These are phyloP conservation scores for Leersia perrieri DNA, from an alignment of 176 grass and related monocot species.

Conservation along the genomic window DNA sequence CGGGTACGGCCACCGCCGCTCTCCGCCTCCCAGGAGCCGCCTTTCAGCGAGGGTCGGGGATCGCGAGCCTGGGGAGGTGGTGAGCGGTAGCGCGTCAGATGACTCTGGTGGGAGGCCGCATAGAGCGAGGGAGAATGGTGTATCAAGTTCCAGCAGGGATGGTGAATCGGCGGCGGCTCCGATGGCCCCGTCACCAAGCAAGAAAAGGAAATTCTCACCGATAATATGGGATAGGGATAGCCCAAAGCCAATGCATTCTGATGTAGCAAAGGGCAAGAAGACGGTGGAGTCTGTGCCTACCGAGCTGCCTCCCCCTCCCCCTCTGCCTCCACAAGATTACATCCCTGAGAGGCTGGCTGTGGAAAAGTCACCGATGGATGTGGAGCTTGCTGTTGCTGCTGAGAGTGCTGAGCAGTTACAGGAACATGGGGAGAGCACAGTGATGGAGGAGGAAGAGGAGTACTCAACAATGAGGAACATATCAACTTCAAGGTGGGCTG, in stretches of 20 bases:
- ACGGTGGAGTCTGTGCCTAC: constrained; percentile 7
- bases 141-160: constrained; percentile 38
- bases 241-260: constrained; percentile 33
- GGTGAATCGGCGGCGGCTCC: background rate
- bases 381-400: constrained; percentile 34
- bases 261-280: constrained; percentile 22
- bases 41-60: constrained; percentile 45
- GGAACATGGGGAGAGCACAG: constrained; percentile 9
- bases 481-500: constrained; percentile 85
- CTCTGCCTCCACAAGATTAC: constrained; percentile 20
- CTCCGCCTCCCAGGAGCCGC: constrained; percentile 39
- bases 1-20: constrained; percentile 41
- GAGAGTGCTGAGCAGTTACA: constrained; percentile 23
- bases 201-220: constrained; percentile 91
- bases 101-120: constrained; percentile 46
- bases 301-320: constrained; percentile 61
- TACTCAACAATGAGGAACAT: constrained; percentile 68
- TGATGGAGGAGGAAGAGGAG: constrained; percentile 63
- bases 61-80: constrained; percentile 72
- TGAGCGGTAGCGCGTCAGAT: constrained; percentile 71
- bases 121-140: constrained; percentile 42
- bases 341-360: constrained; percentile 23
- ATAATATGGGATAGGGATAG: constrained; percentile 94
- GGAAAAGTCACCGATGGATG: constrained; percentile 38
- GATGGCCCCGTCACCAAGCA: constrained; percentile 20